Conservation (phyloP, 108 stramenopile genomes). For the Mayamaea pseudoterrestris region DNA sequence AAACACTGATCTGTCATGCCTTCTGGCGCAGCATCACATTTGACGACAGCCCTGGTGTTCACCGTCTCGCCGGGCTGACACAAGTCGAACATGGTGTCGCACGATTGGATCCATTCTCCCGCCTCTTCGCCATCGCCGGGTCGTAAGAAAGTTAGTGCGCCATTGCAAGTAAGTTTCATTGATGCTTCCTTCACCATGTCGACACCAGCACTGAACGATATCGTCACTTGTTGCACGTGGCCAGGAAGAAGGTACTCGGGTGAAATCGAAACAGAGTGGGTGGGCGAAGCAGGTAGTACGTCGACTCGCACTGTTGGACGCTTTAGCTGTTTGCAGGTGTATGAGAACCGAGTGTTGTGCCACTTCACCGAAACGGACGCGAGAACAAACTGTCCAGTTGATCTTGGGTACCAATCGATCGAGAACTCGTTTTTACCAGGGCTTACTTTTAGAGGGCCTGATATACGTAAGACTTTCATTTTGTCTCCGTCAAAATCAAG, state of each 20-base stretch:
- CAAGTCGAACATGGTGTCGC: background rate
- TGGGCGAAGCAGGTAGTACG: conserved; percentile 61
- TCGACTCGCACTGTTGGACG: conserved; percentile 51
- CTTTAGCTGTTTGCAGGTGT: conserved; percentile 38
- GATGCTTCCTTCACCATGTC: conserved; percentile 51
- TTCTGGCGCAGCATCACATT: background rate
- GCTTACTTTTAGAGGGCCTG: conserved; percentile 1
- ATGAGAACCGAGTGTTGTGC: conserved; percentile 64
- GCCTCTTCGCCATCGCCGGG: too few species aligned
- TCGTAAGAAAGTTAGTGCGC: too few species aligned
- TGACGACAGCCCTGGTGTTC: background rate
- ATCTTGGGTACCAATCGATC: conserved; percentile 51
- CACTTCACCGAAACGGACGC: conserved; percentile 56
- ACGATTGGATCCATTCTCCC: too few species aligned
- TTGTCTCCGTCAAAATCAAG: background rate
- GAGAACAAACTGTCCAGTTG: conserved; percentile 46
- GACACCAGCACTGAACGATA: conserved; percentile 43
- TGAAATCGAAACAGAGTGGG: conserved; percentile 51
- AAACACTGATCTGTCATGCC: too few species aligned
- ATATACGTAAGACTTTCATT: background rate
- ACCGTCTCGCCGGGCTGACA: background rate
- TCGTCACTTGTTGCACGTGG: conserved; percentile 52
- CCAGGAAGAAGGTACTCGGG: conserved; percentile 64
- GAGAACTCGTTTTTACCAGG: conserved; percentile 42
- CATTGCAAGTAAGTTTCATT: conserved; percentile 39